Evolutionary conservation across 1,284 basidiomycete species (phyloP).

Genomic region (Amylostereum chailletii): DNA sequence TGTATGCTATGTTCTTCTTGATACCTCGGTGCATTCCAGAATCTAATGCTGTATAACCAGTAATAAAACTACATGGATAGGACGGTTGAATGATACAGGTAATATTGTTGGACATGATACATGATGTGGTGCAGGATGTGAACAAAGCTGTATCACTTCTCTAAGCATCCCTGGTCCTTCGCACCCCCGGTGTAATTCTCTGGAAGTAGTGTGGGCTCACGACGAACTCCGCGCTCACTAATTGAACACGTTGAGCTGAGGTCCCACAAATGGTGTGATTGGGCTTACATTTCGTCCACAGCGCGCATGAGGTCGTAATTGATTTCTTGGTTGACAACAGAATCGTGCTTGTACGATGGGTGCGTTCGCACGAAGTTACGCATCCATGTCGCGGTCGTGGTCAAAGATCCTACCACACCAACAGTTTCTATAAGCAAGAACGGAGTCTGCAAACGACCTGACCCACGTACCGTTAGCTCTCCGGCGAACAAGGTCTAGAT

Average conservation of each 20-base stretch:
- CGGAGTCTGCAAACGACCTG: neutral
- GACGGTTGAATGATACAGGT: neutral
- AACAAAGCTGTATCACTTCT: slow-evolving; percentile 15
- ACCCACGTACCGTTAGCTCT: slow-evolving; percentile 67
- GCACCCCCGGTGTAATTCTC: slow-evolving; percentile 43
- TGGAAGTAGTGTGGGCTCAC: slow-evolving; percentile 58
- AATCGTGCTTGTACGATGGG: slow-evolving; percentile 86
- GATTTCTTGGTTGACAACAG: slow-evolving; percentile 83
- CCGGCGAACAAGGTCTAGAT: slow-evolving; percentile 71
- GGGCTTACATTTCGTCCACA: slow-evolving; percentile 83
- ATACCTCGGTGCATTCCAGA: no score
- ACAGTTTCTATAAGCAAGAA: neutral
- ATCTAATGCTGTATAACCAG: no score
- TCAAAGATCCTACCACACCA: slow-evolving; percentile 53
- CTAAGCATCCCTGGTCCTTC: slow-evolving; percentile 33
- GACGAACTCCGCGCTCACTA: slow-evolving; percentile 64
- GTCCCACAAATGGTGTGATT: neutral
- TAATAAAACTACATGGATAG: no score
- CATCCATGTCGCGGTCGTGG: slow-evolving; percentile 91
- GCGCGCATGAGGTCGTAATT: slow-evolving; percentile 91
- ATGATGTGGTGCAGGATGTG: neutral
- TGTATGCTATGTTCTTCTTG: no score
- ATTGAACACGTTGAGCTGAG: neutral
- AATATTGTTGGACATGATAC: neutral
- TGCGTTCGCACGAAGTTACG: slow-evolving; percentile 86